These are phyloP conservation scores for Rhodosporidiobolus sp. DNA, from an alignment of 768 basidiomycete genomes.

Conservation along the genomic window DNA sequence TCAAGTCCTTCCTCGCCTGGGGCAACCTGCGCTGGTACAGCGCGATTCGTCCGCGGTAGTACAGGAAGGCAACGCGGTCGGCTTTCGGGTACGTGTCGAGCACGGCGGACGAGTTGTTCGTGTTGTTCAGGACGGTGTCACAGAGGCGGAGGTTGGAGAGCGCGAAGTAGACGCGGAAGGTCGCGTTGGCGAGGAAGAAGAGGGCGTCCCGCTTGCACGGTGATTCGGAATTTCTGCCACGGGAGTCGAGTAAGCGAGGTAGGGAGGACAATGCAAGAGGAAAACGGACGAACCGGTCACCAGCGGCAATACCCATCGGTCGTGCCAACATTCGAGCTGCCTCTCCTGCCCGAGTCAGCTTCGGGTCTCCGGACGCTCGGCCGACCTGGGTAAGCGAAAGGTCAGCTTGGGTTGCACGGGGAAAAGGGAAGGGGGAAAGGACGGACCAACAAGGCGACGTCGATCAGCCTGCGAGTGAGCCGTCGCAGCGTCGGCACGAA, in stretches of 20 bases:
- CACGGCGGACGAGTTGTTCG: slow-evolving; percentile 21
- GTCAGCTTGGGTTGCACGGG: background rate
- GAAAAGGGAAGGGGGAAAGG: too few species aligned
- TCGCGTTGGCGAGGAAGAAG: slow-evolving; percentile 43
- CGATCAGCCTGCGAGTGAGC: slow-evolving; percentile 18
- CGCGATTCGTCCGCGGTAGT: slow-evolving; percentile 42
- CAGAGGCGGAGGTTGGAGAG: slow-evolving; percentile 42
- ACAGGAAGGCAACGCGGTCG: slow-evolving; percentile 39
- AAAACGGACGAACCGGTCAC: slow-evolving; percentile 30
- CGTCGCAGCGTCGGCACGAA: slow-evolving; percentile 41
- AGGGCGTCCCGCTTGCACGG: slow-evolving; percentile 40
- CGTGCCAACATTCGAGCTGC: slow-evolving; percentile 33
- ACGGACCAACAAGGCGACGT: slow-evolving; percentile 33
- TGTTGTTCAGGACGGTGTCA: slow-evolving; percentile 44
- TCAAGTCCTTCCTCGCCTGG: slow-evolving; percentile 35
- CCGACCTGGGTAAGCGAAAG: slow-evolving; percentile 32
- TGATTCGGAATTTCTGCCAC: slow-evolving; percentile 2
- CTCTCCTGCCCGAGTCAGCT: slow-evolving; percentile 33
- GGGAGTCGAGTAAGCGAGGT: too few species aligned
- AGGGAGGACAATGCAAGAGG: background rate
- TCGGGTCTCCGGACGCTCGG: slow-evolving; percentile 20
- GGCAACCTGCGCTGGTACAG: slow-evolving; percentile 42
- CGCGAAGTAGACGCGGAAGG: slow-evolving; percentile 44
- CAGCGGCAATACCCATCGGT: slow-evolving; percentile 40
- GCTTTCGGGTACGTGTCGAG: slow-evolving; percentile 32